Conservation (phyloP, 805 yeast genomes). For the Barnettozyma siamensis region DNA sequence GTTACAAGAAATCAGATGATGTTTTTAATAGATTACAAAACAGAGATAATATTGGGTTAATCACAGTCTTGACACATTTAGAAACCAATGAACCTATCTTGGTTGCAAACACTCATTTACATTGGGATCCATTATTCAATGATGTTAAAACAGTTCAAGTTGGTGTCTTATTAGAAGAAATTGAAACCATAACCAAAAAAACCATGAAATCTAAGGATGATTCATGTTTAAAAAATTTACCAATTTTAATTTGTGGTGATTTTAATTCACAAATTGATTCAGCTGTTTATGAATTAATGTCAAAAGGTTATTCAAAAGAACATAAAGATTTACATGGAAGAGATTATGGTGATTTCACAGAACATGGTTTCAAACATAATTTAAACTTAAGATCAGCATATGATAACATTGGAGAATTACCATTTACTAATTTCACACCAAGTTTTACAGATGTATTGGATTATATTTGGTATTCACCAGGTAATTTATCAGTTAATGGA, state of each 20-base stretch:
- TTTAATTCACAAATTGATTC: constrained; percentile 82
- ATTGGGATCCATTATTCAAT: constrained; percentile 96
- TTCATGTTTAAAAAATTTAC: constrained; percentile 49
- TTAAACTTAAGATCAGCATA: constrained; percentile 84
- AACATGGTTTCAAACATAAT: constrained; percentile 78
- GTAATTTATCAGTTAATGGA: constrained; percentile 76
- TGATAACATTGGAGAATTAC: constrained; percentile 77
- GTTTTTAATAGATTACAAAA: constrained; percentile 93
- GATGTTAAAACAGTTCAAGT: constrained; percentile 97
- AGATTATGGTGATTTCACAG: constrained; percentile 87
- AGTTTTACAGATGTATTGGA: constrained; percentile 90
- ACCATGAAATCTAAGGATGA: constrained; percentile 31
- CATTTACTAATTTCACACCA: constrained; percentile 93
- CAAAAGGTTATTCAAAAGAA: constrained; percentile 71
- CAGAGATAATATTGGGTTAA: constrained; percentile 87
- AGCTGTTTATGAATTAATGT: constrained; percentile 88
- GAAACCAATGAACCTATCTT: constrained; percentile 67
- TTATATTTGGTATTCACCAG: constrained; percentile 90
- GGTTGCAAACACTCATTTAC: constrained; percentile 88
- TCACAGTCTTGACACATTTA: constrained; percentile 66
- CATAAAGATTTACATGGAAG: constrained; percentile 81
- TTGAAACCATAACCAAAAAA: constrained; percentile 55
- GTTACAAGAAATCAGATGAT: constrained; percentile 89
- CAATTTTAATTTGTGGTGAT: constrained; percentile 91
- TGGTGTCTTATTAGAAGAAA: constrained; percentile 83